Percentiles rank a stretch among this genome's conserved stretches.
phyloP scores from a whole-genome alignment of 441 rosid species.

The Erodium moschatum region DNA sequence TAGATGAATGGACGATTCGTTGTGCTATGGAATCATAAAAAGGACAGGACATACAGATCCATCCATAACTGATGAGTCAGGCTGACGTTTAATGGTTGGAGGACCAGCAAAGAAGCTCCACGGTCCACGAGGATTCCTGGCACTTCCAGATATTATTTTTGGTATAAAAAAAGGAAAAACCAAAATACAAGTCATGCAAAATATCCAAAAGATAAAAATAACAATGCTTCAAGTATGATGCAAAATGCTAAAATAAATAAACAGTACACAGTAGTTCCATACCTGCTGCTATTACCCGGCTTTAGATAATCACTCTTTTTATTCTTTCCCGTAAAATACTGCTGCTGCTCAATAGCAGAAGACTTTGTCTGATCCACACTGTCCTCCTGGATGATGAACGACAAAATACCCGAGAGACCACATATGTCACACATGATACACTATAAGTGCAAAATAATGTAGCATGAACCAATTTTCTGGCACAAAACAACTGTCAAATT shows the following conservation, averaged over 20 bases:
- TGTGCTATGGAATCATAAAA: conserved; percentile 14
- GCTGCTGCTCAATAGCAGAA: conserved; percentile 34
- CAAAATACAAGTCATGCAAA: conserved; percentile 11
- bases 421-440: neutral
- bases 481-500: neutral
- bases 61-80: conserved; percentile 30
- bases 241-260: conserved; percentile 14
- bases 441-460: neutral
- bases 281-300: conserved; percentile 50
- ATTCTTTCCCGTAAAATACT: conserved; percentile 36
- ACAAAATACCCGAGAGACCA: conserved; percentile 15
- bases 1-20: conserved; percentile 10
- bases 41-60: conserved; percentile 37
- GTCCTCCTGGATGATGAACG: conserved; percentile 42
- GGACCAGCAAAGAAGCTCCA: conserved; percentile 48
- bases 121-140: conserved; percentile 45
- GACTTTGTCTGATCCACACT: conserved; percentile 38
- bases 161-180: conserved; percentile 10
- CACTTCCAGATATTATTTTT: conserved; percentile 19
- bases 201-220: too few species aligned
- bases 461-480: neutral
- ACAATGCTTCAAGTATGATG: neutral
- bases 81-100: conserved; percentile 34
- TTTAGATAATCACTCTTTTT: conserved; percentile 25
- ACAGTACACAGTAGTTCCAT: conserved; percentile 18